Evolutionary conservation across 2,329 filamentous ascomycete species (phyloP), one percentile per base, ranked within the genome.

Genomic region (Penicillium expansum): DNA sequence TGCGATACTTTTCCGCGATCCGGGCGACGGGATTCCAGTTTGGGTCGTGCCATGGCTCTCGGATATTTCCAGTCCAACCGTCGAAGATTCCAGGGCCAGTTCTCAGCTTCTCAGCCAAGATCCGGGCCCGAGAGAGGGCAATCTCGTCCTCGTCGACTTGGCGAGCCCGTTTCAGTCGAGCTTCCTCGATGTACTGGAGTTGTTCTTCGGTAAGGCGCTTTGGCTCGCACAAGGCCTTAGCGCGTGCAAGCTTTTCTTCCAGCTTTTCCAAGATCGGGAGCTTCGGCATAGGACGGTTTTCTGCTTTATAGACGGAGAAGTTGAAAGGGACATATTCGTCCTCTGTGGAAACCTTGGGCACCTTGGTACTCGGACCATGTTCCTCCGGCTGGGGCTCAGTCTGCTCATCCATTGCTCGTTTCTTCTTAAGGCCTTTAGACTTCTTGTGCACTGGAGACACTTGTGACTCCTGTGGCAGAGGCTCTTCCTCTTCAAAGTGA

Each of bases 111-210:
- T 76, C 73, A 9, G 74, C 75, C 20, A 72, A 71, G 41, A 77
- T 75, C 10, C 75, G 72, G 10, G 75, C 75, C 6, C 74, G 72
- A 29, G 68, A 74, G 18, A 77, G 66, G 13, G 77, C 68, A 10
- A 77, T 62, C 60, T 77, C 75, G 47, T 77, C 75, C 58, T 76
- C 71, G 37, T 77, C 73, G 37, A 77, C 67, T 55, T 71, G 66
- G 24, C 56, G 61, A 18, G 57, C 41, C 4, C 48, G 58, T 45
- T 54, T 62, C 20, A 61, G 61, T 51, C 63, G 64, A 5, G 59
- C 61, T 13, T 58, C 48, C 37, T 67, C 62, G 11, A 61, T 54
- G 4, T 33, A 39, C 35, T 56, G 18, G 9, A 52, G 33, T 33
- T 68, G 62, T 18, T 62, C 55, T 22, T 68, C 61, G 13, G 57